Evolutionary conservation across 2,329 filamentous ascomycete species (phyloP), one percentile per base, ranked within the genome.

Genomic region (Cryphonectria carpinicola): DNA sequence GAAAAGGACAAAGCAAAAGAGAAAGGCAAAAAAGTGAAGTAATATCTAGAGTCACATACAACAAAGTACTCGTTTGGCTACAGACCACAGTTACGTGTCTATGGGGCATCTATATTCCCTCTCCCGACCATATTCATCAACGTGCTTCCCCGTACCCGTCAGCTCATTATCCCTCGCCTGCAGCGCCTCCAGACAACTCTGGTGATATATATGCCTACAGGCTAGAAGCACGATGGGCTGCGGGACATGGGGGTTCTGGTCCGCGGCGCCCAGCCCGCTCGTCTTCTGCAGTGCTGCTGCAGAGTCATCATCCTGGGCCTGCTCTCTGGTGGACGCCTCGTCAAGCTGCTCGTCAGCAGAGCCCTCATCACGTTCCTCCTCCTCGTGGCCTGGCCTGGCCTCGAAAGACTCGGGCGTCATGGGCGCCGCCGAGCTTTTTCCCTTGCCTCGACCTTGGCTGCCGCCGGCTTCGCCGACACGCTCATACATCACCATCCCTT

Each of bases 191-290:
- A 93, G 82, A 77, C 91, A 94, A 37, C 82, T 84, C 77, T 89
- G 85, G 81, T 93, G 91, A 76, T 91, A 92, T 25, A 92, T 88
- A 79, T 93, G 91, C 69, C 90, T 85, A 78, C 91, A 93, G 32
- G 90, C 90, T 75, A 93, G 81, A 65, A 93, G 86, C 13, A 93
- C 88, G 67, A 93, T 78, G 60, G 89, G 85, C 11, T 89, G 91
- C 25, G 91, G 84, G n/a, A 86, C 81, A 64, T 86, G 86, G 72
- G 87, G 80, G 72, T 81, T 80, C 35, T 78, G 78, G 41, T 79
- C 78, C 37, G 80, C 74, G 14, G n/a, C 56, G 46, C 65, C 82
- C 81, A n/a, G 77, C 67, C 81, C 79, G 49, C 83, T 73, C 49
- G 83, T 73, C 65, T 77, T 75, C 74, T 84, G 83, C 37, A 84